These are phyloP conservation scores for Fraxinus floribunda DNA, from an alignment of 305 asterid genomes.

Conservation along the genomic window DNA sequence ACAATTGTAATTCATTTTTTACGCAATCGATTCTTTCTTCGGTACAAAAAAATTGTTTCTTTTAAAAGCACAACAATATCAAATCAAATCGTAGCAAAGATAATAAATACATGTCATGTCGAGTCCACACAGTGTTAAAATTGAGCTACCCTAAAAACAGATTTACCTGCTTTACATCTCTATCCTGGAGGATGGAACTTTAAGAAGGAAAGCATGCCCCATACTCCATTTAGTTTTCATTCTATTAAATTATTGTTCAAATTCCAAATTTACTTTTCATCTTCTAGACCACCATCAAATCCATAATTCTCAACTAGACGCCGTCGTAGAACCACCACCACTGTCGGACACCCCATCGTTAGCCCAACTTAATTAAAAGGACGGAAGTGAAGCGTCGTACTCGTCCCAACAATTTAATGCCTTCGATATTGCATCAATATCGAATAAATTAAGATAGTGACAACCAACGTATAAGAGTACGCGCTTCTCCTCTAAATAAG, in stretches of 20 bases:
- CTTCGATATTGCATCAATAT: not conserved
- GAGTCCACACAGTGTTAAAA: not conserved
- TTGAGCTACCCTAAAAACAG: not conserved
- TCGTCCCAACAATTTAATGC: not conserved
- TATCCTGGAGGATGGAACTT: not conserved
- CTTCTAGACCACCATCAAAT: not conserved
- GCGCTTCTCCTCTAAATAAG: too few relatives aligned
- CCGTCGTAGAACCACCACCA: not conserved
- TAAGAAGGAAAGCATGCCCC: not conserved
- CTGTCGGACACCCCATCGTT: too few relatives aligned
- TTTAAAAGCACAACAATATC: too few relatives aligned
- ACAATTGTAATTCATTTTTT: not conserved
- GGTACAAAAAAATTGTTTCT: too few relatives aligned
- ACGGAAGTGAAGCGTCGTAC: not conserved
- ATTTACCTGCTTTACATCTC: not conserved
- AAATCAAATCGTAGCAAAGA: too few relatives aligned
- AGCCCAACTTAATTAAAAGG: too few relatives aligned
- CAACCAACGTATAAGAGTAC: not conserved
- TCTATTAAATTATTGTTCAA: too few relatives aligned
- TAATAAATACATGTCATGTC: not conserved
- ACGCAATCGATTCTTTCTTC: too few relatives aligned
- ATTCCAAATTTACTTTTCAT: not conserved
- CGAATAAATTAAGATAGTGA: too few relatives aligned
- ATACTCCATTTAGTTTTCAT: not conserved
- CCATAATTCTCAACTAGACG: not conserved